These are phyloP conservation scores for Populus euphratica DNA, from an alignment of 345 rosid species.

Conservation along the genomic window DNA sequence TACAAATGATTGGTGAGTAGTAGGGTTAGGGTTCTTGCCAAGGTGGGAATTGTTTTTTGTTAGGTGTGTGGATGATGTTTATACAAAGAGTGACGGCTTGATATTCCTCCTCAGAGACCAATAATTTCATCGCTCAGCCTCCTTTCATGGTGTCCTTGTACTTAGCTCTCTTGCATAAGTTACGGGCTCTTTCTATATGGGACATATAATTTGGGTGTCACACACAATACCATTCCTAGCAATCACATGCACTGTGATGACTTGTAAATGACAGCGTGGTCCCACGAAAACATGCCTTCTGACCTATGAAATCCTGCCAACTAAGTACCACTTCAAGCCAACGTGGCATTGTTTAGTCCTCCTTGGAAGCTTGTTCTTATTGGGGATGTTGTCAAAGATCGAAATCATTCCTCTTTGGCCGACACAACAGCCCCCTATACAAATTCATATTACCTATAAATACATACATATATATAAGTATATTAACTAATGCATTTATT, in stretches of 20 bases:
- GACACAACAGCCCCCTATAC: neutral
- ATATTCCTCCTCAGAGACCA: constrained; percentile 36
- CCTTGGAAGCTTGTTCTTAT: constrained; percentile 14
- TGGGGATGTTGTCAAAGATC: constrained; percentile 5
- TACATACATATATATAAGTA: too few relatives aligned
- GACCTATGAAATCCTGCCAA: neutral
- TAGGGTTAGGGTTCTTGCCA: constrained; percentile 34
- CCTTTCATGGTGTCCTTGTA: neutral
- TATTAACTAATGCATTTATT: neutral
- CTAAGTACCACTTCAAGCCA: neutral
- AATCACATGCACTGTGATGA: neutral
- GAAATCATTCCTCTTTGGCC: constrained; percentile 21
- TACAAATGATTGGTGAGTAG: constrained; percentile 26
- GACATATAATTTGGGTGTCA: neutral
- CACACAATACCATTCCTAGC: neutral
- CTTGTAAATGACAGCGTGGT: neutral
- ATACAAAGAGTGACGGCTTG: constrained; percentile 59
- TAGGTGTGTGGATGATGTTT: constrained; percentile 22
- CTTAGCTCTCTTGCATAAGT: constrained; percentile 24
- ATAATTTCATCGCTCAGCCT: constrained; percentile 22
- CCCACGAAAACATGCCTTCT: neutral
- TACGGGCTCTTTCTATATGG: constrained; percentile 3
- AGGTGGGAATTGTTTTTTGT: constrained; percentile 26
- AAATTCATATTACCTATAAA: neutral
- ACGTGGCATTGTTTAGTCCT: constrained; percentile 24